These are phyloP conservation scores for Colletotrichum echinochloae DNA, from an alignment of 2,329 filamentous ascomycete species.

Conservation along the genomic window DNA sequence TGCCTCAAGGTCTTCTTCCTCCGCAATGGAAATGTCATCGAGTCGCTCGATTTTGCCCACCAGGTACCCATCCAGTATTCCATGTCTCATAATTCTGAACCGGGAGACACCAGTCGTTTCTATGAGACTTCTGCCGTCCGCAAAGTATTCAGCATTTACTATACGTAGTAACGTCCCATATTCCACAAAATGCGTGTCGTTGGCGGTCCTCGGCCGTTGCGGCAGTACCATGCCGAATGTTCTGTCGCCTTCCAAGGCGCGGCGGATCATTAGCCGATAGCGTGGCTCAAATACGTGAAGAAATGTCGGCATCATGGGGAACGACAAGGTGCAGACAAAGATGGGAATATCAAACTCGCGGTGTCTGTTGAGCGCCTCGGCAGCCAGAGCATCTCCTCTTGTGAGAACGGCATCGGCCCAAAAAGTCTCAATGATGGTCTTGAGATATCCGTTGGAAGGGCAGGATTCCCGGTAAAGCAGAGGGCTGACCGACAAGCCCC, in stretches of 20 bases:
- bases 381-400: conserved; percentile 65
- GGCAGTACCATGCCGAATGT: conserved; percentile 90
- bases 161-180: conserved; percentile 85
- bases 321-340: conserved; percentile 85
- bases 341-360: conserved; percentile 74
- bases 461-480: conserved; percentile 54
- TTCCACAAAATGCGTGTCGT: conserved; percentile 67
- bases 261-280: conserved; percentile 89
- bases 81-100: conserved; percentile 77
- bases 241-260: conserved; percentile 77
- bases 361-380: conserved; percentile 67
- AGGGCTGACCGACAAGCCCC: conserved; percentile 66
- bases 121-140: conserved; percentile 84
- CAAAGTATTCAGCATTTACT: conserved; percentile 76
- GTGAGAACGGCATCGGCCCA: conserved; percentile 74
- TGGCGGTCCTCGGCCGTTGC: conserved; percentile 60
- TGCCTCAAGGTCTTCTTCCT: conserved; percentile 83
- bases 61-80: conserved; percentile 79
- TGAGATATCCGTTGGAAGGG: conserved; percentile 72
- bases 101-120: conserved; percentile 82
- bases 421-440: conserved; percentile 73
- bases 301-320: conserved; percentile 86
- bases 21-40: conserved; percentile 83
- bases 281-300: conserved; percentile 93
- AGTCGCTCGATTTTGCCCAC: conserved; percentile 81